Conservation (phyloP, 208 protist genomes). For the Leishmania mexicana region DNA sequence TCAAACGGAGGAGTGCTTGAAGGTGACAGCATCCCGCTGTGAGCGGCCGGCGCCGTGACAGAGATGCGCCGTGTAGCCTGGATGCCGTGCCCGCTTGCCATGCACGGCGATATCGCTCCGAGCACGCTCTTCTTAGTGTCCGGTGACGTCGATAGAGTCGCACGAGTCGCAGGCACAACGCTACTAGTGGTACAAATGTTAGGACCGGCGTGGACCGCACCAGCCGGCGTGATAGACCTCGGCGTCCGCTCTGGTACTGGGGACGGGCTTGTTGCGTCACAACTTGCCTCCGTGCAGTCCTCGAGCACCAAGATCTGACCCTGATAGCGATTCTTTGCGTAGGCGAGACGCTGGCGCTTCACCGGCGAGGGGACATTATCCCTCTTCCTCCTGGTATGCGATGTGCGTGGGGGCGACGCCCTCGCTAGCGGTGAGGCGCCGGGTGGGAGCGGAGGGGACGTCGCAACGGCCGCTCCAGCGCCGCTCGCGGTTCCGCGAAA, state of each 20-base stretch:
- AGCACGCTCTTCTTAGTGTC: neutral
- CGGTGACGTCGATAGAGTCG: neutral
- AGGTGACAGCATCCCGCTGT: neutral
- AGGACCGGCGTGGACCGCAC: neutral
- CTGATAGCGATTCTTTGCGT: neutral
- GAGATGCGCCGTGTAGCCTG: constrained; percentile 16
- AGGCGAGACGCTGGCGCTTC: neutral
- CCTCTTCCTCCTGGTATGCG: neutral
- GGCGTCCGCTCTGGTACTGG: neutral
- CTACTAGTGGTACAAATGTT: neutral
- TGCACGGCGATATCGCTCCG: neutral
- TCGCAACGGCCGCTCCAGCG: neutral
- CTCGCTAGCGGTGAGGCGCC: neutral
- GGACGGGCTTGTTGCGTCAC: neutral
- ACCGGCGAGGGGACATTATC: neutral
- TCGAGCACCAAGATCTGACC: constrained; percentile 6
- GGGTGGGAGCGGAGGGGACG: neutral
- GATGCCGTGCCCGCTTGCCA: constrained; percentile 8
- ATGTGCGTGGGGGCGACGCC: neutral
- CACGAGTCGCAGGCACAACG: neutral
- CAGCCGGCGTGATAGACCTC: neutral
- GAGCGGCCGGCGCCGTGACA: neutral
- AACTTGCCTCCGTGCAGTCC: neutral
- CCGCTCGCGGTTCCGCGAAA: neutral
- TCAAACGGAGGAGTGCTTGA: neutral